Evolutionary conservation across 2,329 filamentous ascomycete genomes (phyloP).

Genomic region (Cryphonectria radicalis): DNA sequence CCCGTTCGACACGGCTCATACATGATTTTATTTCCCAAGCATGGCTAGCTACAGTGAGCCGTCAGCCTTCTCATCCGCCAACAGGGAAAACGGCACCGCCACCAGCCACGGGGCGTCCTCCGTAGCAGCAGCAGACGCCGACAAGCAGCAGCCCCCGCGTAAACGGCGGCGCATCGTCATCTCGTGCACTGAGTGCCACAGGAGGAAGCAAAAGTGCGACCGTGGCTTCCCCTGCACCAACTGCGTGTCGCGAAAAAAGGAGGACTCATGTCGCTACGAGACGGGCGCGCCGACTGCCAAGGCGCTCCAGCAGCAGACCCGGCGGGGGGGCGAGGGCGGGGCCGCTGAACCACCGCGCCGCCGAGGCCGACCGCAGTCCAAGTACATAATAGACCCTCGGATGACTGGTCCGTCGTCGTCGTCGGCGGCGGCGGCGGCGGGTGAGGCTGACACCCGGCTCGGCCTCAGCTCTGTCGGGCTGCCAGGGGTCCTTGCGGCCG

Average conservation of each 20-base stretch:
- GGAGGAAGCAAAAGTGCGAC: conserved; percentile 68
- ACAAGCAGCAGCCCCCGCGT: conserved; percentile 49
- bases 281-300: conserved; percentile 51
- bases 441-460: neutral
- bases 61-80: conserved; percentile 20
- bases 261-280: conserved; percentile 61
- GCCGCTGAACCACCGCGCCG: neutral
- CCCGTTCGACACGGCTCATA: neutral
- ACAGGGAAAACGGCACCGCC: conserved; percentile 7
- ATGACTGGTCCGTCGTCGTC: neutral
- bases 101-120: neutral
- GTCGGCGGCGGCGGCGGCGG: neutral
- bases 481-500: conserved; percentile 34
- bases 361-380: conserved; percentile 27
- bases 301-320: conserved; percentile 34
- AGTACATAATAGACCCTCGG: conserved; percentile 5
- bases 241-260: conserved; percentile 61
- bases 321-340: conserved; percentile 14
- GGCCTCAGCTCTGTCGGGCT: neutral
- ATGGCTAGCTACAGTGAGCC: conserved; percentile 17
- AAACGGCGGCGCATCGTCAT: conserved; percentile 65
- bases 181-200: conserved; percentile 67
- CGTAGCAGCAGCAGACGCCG: neutral
- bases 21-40: neutral
- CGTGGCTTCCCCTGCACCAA: conserved; percentile 63